Evolutionary conservation across 352 stramenopile genomes (phyloP).

Genomic region (Globisporangium okanoganense): DNA sequence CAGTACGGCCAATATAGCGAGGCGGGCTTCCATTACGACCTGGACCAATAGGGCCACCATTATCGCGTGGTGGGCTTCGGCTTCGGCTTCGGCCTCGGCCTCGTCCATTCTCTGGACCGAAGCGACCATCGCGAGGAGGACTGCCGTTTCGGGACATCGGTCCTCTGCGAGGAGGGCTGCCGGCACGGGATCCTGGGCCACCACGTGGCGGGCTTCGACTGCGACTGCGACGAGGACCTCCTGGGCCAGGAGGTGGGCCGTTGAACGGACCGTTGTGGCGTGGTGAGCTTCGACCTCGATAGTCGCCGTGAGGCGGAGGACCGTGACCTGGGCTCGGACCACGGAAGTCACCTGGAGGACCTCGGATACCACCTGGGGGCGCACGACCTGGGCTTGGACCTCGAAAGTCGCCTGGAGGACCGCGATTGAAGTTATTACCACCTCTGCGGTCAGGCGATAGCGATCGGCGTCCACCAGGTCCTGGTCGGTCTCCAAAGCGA

Average conservation of each 20-base stretch:
- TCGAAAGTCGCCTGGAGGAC: conserved; percentile 16
- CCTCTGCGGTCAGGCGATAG: conserved; percentile 8
- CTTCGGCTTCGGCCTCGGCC: conserved; percentile 3
- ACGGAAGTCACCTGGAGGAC: conserved; percentile 16
- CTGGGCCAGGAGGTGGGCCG: conserved; percentile 9
- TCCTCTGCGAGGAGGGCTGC: background rate
- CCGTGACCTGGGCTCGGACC: conserved; percentile 21
- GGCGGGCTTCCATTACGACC: background rate
- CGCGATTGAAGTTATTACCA: conserved; percentile 1
- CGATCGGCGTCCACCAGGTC: conserved; percentile 3
- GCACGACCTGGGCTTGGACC: background rate
- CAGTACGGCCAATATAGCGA: background rate
- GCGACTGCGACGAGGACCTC: conserved; percentile 17
- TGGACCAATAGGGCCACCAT: background rate
- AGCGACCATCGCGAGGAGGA: conserved; percentile 3
- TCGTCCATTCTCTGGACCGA: conserved; percentile 3
- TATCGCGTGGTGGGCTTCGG: conserved; percentile 8
- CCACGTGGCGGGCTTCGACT: conserved; percentile 14
- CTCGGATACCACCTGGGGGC: conserved; percentile 9
- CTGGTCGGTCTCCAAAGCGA: background rate
- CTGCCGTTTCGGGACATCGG: background rate
- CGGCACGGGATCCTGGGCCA: conserved; percentile 9
- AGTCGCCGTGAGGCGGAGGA: conserved; percentile 11
- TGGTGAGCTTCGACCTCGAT: conserved; percentile 25
- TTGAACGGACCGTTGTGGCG: conserved; percentile 9